A percentile compares a stretch with the other conserved stretches of the same genome.
phyloP scores from a whole-genome alignment of 2,329 filamentous ascomycete genomes.

The Bipolaris cookei region DNA sequence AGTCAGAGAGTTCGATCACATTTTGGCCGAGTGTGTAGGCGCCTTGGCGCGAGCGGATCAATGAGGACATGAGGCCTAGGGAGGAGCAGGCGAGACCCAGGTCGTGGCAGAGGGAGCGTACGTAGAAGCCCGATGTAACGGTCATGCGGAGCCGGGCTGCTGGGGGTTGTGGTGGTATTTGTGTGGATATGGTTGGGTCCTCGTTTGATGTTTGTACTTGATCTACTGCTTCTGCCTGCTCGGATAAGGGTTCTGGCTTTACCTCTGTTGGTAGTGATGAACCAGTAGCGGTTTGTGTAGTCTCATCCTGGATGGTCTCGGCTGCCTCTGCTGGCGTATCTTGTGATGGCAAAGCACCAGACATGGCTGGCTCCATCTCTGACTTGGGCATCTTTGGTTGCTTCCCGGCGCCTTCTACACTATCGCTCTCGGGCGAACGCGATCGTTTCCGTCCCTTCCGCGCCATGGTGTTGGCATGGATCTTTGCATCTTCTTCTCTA shows the following conservation, averaged over 20 bases:
- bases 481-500: constrained; percentile 39
- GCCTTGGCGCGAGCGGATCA: constrained; percentile 80
- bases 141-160: constrained; percentile 87
- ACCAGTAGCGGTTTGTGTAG: background rate
- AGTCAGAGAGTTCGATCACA: constrained; percentile 78
- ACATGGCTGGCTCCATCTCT: constrained; percentile 42
- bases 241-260: background rate
- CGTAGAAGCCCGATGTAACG: constrained; percentile 95
- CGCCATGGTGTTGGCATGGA: constrained; percentile 26
- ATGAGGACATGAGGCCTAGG: constrained; percentile 82
- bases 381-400: constrained; percentile 35
- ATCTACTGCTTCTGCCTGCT: background rate
- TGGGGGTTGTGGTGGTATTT: constrained; percentile 54
- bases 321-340: constrained; percentile 2
- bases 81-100: constrained; percentile 82
- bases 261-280: constrained; percentile 3
- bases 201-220: background rate
- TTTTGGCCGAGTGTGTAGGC: constrained; percentile 75
- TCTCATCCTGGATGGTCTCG: background rate
- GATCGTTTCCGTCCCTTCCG: constrained; percentile 38
- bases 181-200: background rate
- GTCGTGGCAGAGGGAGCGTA: constrained; percentile 91
- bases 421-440: constrained; percentile 21
- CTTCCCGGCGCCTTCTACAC: constrained; percentile 22
- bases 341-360: constrained; percentile 38